Evolutionary conservation across 148 eudicot species (phyloP), one percentile per base, ranked within the genome.

Genomic region (Polygonum aviculare): DNA sequence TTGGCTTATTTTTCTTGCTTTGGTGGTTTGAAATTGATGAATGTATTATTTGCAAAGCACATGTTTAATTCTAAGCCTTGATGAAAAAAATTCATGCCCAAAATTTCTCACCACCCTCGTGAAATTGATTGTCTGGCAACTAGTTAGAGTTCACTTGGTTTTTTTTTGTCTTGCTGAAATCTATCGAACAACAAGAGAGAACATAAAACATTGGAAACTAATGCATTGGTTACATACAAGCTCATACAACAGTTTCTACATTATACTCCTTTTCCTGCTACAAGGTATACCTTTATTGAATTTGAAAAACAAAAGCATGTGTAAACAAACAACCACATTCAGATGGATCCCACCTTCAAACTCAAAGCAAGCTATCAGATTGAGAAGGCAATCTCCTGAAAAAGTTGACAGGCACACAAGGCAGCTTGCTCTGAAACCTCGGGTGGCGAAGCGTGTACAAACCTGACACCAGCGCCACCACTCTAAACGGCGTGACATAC

Each of bases 401-500:
- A 41, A 77, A 77, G 6, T 77, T 77, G 69, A 60, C 54, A 10
- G 79, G 79, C n/a, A 55, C 75, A 10, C 69, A 52, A 69, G 79
- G 79, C 75, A 77, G 6, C 69, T 71, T 70, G 69, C 79, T 77
- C 41, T 59, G 79, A 31, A 77, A 77, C 79, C 79, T 77, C 5
- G 79, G 79, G 55, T 77, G 79, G 3, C 79, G 75, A 18, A 77
- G 69, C 69, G 36, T 69, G 38, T 77, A 77, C 36, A 77, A 51
- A 1, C 79, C 79, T 1, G 52, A 63, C 2, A 44, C 67, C 33
- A 77, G 38, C 2, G 69, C 75, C 67, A 77, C 78, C 50, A 77
- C 75, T 26, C 75, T 71, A 36, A 77, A 70, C 14, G 79, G 79
- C n/a, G 75, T 70, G 5, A 67, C 75, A 77, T 77, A 77, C 19